Base-by-base conservation (phyloP, 208 protist species). In the Trypanosoma congolense region DNA sequence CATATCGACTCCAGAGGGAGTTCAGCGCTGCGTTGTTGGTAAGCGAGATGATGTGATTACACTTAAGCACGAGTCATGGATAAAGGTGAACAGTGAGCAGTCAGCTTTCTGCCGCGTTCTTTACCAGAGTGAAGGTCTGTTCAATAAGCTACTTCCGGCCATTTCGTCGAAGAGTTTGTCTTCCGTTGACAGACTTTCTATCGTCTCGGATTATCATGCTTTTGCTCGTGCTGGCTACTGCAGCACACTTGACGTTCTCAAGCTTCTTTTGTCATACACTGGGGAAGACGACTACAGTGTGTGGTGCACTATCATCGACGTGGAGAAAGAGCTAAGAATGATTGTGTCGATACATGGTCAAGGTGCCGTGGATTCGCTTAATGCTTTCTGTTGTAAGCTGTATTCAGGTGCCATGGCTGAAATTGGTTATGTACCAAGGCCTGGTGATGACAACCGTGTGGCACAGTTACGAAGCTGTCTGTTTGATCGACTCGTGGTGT, bases 21-120 rank as follows among this genome's bases (percentile, higher is more conserved):
- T 63, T 52, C 46, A 55, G 24, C 18, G 24, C 4, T n/a, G 21
- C 25, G 21, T 58, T 50, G 1, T 61, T 66, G 42, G 36, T 28
- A n/a, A 65, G 59, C 29, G 56, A 56, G 29, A 66, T 59, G 48
- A 51, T 47, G n/a, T 22, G 1, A 46, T 60, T 9, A 19, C 63
- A 9, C 26, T 78, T 29, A 10, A 51, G 3, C 28, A 77, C 19
- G 9, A 51, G 22, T 47, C 70, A 21, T 93, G 77, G 75, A 65
- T 77, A 31, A 90, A 93, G 59, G 72, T 89, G 31, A 77, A 77
- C 59, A 80, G 56, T 56, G 65, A 74, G 18, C 77, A 83, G 50
- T 73, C 75, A 35, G 73, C 77, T 28, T 90, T 93, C 62, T 90
- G 82, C 62, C 80, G 86, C 22, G 80, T 90, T 19, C 54, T 67